Base-by-base conservation (phyloP, 2,329 filamentous ascomycete species). In the Pseudogymnoascus sp. region DNA sequence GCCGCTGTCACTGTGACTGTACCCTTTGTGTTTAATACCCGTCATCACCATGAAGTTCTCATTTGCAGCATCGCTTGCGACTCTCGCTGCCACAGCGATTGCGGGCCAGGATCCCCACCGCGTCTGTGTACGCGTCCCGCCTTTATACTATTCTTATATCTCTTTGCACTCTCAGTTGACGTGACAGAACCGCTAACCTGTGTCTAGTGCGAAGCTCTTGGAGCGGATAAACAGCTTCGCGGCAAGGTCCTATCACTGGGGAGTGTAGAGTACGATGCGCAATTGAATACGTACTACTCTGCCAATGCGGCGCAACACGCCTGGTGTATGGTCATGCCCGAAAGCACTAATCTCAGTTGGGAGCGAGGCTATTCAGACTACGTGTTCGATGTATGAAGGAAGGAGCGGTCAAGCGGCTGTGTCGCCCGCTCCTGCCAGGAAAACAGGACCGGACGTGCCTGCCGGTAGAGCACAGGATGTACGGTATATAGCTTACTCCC, bases 221-320 rank as follows among this genome's bases (percentile, higher is more conserved):
- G 64, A 16, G 69, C 67, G 23, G 54, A 62, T 3, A 64, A 66
- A 2, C 68, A 69, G 2, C 68, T 76, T 6, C 64, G 65, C 6
- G 71, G 70, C 41, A 72, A 75, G 64, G 70, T 75, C 41, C 69
- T 74, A 65, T 68, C 69, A 4, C 73, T 72, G 6, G 65, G 71
- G 19, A 70, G 70, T 2, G 63, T 63, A 16, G 68, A 68, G 14
- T 77, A 75, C 60, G 61, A 66, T 28, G 70, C 70, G 7, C 73
- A 75, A 6, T 69, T 77, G 61, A 67, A 70, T 23, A 72, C 73
- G 0, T 77, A 77, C 70, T 78, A 74, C 73, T 77, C 76, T 4
- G 65, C 68, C 37, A 75, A 73, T 36, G 76, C 76, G 1, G 74
- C 74, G 6, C 65, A 77, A 25, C 62, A 69, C 3, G 73, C 76